Base-by-base conservation (phyloP, 805 yeast species). In the Starmera pachycereana region DNA sequence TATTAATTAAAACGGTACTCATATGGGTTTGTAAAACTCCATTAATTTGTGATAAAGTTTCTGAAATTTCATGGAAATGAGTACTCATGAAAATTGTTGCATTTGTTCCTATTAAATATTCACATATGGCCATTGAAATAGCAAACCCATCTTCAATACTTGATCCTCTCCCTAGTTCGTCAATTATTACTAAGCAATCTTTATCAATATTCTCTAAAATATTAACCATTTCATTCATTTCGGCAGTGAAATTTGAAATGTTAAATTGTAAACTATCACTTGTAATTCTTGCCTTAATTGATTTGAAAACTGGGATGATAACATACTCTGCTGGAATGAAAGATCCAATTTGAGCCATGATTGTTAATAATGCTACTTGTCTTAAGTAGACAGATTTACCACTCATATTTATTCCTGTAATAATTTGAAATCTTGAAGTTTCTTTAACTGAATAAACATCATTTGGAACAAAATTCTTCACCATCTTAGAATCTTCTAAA, bases 321-420 rank as follows among this genome's bases (percentile, higher is more conserved):
- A 72, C 77, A 44, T 52, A 56, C 5, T 60, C 60, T 9, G 76
- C 74, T 0, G 75, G 74, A 1, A 71, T 61, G 39, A 62, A 72
- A 9, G 73, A 67, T 0, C 84, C 84, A 27, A 76, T 68, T 49
- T 78, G 84, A 0, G 76, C 71, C 68, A 78, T 61, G 7, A 76
- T 64, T 3, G 62, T 60, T 9, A 72, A 46, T 7, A 74, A 46
- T 1, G 76, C 74, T 8, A 72, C 61, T 46, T 74, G 78, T 38
- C 69, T 68, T 33, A 77, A 64, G 43, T 72, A 73, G 6, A 76
- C 70, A 0, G 81, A 75, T 48, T 76, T 77, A 2, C 82, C 83
- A 37, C 80, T 76, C 78, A 74, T 73, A 44, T 76, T 76, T 4
- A 76, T 72, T 0, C 82, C 81, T 0, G 81, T 75, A 6, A 76